Base-by-base conservation (phyloP, 257 asterid species). In the Gardenia jasminoides region DNA sequence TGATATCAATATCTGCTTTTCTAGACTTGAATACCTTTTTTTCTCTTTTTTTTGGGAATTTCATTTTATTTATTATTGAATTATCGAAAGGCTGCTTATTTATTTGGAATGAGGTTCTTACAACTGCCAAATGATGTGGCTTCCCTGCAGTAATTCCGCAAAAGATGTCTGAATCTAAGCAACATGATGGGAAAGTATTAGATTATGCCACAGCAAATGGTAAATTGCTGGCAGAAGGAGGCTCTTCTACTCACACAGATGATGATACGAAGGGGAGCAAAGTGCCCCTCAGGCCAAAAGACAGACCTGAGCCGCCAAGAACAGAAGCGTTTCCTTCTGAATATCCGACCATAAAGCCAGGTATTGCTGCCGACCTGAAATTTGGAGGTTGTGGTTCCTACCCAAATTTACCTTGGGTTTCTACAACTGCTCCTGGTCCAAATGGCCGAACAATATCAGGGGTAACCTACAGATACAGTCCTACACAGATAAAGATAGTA, bases 341-440 rank as follows among this genome's bases (percentile, higher is more conserved):
- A 67, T 93, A 85, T 82, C 91, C 94, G 1, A 87, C 96, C 48
- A 95, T 95, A 86, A 87, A 92, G 83, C 98, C 98, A 24, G 99
- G 97, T 69, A 85, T 93, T 31, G 91, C 94, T 2, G 93, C 97
- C 31, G 96, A 96, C 65, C 84, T 93, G 82, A 93, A 92, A 86
- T 96, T 96, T 50, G 98, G 97, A 78, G 98, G 98, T 62, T 86
- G 89, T 72, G 97, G 98, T 26, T 85, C 97, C 74, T 90, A 82
- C 85, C 97, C 98, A 1, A 92, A 95, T 83, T 89, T 95, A 47
- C 98, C 98, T 24, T 93, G 98, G 99, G 98, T 95, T 68, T 92
- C 99, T 41, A 90, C 98, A 13, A 93, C 90, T 20, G 93, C 93
- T 36, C 84, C 91, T 22, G 97, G 94, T 30, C 93, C 98, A 47